A percentile compares a stretch with the other conserved stretches of the same genome.
Evolutionary conservation across 805 yeast genomes (phyloP).

Genomic region (Teunomyces tritomae): DNA sequence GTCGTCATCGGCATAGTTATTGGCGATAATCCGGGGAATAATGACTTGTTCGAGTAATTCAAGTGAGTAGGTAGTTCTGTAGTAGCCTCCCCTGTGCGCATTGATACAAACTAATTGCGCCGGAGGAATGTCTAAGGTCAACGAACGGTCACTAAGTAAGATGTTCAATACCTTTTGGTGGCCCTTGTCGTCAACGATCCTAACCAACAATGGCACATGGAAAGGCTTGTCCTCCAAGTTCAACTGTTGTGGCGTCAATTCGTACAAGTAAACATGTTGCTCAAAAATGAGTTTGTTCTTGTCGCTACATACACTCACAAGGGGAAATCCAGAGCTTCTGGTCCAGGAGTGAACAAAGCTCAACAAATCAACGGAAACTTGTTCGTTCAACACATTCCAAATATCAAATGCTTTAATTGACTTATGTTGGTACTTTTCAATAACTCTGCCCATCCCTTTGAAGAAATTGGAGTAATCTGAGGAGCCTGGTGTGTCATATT

Average conservation of each 20-base stretch:
- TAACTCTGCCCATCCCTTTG: slow-evolving; percentile 35
- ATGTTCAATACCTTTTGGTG: slow-evolving; percentile 28
- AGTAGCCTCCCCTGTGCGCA: slow-evolving; percentile 24
- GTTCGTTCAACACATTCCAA: slow-evolving; percentile 45
- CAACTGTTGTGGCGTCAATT: slow-evolving; percentile 19
- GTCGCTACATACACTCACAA: slow-evolving; percentile 35
- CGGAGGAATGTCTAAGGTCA: slow-evolving; percentile 27
- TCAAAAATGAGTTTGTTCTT: slow-evolving; percentile 27
- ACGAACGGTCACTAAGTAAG: slow-evolving; percentile 43
- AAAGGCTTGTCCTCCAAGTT: slow-evolving; percentile 55
- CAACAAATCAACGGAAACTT: slow-evolving; percentile 42
- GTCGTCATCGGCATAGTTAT: slow-evolving; percentile 26
- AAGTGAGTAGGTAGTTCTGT: slow-evolving; percentile 8
- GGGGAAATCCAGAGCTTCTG: slow-evolving; percentile 58
- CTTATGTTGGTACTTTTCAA: slow-evolving; percentile 32
- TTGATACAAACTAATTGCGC: slow-evolving; percentile 41
- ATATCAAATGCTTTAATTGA: slow-evolving; percentile 49
- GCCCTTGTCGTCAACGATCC: slow-evolving; percentile 28
- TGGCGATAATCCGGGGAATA: slow-evolving; percentile 8
- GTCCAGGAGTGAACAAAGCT: slow-evolving; percentile 60
- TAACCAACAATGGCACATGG: slow-evolving; percentile 57
- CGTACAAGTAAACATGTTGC: slow-evolving; percentile 38
- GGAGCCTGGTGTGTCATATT: slow-evolving; percentile 18
- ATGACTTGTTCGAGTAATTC: slow-evolving; percentile 5
- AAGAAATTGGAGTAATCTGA: slow-evolving; percentile 28